phyloP scores from a whole-genome alignment of 2,329 filamentous ascomycete species.

The Fusarium sp. region DNA sequence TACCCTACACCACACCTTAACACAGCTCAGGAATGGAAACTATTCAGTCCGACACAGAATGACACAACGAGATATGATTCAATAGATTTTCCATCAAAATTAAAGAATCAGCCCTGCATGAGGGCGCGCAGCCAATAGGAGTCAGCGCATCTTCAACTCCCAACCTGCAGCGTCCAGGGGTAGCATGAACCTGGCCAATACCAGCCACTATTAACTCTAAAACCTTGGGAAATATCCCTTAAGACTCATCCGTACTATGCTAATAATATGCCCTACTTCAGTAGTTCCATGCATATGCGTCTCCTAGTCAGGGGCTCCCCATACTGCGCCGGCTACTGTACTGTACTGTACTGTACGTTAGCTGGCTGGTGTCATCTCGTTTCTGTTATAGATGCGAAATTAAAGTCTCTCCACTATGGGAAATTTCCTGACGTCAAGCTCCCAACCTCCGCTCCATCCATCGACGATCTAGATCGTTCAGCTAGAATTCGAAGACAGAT shows the following conservation, averaged over 20 bases:
- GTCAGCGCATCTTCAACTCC: not conserved
- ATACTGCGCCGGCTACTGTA: too few species aligned
- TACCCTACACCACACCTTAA: constrained; percentile 11
- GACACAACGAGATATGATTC: constrained; percentile 4
- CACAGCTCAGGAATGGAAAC: constrained; percentile 22
- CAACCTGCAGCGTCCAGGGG: constrained; percentile 29
- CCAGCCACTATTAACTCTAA: not conserved
- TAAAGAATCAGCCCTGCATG: not conserved
- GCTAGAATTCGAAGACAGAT: not conserved
- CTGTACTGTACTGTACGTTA: too few species aligned
- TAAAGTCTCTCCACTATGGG: constrained; percentile 32
- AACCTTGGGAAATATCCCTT: constrained; percentile 10
- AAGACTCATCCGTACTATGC: constrained; percentile 5
- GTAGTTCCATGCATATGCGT: constrained; percentile 14
- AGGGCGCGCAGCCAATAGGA: not conserved
- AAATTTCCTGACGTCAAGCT: constrained; percentile 40
- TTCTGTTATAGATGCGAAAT: constrained; percentile 30
- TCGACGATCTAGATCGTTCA: constrained; percentile 34
- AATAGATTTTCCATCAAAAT: not conserved
- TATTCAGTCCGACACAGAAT: not conserved
- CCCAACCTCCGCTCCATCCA: constrained; percentile 12
- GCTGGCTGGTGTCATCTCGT: not conserved
- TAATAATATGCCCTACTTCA: constrained; percentile 22
- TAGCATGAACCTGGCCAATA: constrained; percentile 11
- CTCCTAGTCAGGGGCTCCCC: constrained; percentile 30